A percentile compares a stretch with the other conserved stretches of the same genome.
Evolutionary conservation across 2,329 filamentous ascomycete species (phyloP).

Genomic region (Volutella citrinella): DNA sequence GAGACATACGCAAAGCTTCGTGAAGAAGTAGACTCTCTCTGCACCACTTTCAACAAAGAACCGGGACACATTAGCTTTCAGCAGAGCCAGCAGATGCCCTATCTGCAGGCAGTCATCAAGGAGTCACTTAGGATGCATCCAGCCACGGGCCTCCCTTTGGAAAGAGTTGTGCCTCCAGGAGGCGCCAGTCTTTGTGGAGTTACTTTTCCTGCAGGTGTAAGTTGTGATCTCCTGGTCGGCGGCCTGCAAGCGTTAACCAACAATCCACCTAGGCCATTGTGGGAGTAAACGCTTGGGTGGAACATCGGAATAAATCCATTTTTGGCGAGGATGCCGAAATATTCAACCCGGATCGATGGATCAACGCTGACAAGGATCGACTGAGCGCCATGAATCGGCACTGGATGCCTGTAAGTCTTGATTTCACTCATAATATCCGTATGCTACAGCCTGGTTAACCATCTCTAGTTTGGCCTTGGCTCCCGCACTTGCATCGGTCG

Average conservation of each 20-base stretch:
- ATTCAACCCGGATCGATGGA: conserved; percentile 1
- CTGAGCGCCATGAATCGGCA: neutral
- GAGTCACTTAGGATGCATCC: conserved; percentile 1
- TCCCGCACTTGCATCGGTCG: conserved; percentile 1
- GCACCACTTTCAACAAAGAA: too few species aligned
- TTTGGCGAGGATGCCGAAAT: neutral
- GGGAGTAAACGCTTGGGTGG: too few species aligned
- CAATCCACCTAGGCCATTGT: too few species aligned
- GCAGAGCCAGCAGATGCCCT: neutral
- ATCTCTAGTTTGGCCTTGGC: neutral
- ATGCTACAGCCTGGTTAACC: too few species aligned
- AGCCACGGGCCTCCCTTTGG: conserved; percentile 1
- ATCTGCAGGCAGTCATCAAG: conserved; percentile 1
- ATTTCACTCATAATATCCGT: too few species aligned
- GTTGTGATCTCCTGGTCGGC: too few species aligned
- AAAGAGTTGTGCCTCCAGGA: neutral
- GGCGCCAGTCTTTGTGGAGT: neutral
- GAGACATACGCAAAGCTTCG: neutral
- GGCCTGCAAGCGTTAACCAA: too few species aligned
- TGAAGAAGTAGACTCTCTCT: conserved; percentile 1
- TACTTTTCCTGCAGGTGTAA: conserved; percentile 1
- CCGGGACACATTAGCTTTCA: neutral
- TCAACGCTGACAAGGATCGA: neutral
- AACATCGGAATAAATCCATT: neutral
- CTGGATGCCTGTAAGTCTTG: conserved; percentile 1